Percentiles rank a stretch among this genome's conserved stretches.
These are phyloP conservation scores for Phytophthora crassamura DNA, from an alignment of 352 stramenopile species.

Conservation along the genomic window DNA sequence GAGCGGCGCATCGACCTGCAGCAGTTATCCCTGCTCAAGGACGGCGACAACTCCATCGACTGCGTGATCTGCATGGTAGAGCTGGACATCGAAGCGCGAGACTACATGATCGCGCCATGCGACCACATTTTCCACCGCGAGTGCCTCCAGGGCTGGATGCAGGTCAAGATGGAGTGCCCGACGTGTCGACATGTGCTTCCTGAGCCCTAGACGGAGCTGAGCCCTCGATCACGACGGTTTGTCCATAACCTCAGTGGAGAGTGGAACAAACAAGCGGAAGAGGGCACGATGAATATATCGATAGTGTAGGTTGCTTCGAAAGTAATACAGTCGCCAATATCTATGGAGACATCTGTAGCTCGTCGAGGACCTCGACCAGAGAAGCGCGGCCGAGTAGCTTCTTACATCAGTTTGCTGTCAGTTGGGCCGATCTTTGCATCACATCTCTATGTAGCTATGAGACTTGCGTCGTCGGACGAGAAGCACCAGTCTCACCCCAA, in stretches of 20 bases:
- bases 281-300: slow-evolving; percentile 28
- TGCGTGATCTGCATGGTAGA: slow-evolving; percentile 91
- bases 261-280: slow-evolving; percentile 31
- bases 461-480: too few species aligned
- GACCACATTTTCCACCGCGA: slow-evolving; percentile 96
- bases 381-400: too few species aligned
- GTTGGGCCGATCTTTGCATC: too few species aligned
- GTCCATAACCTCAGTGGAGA: slow-evolving; percentile 26
- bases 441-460: too few species aligned
- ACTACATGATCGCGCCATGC: slow-evolving; percentile 98
- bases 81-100: slow-evolving; percentile 73
- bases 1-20: slow-evolving; percentile 85
- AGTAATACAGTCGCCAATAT: slow-evolving; percentile 30
- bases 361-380: too few species aligned
- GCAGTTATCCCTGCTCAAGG: slow-evolving; percentile 70
- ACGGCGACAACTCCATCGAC: slow-evolving; percentile 74
- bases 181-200: slow-evolving; percentile 93
- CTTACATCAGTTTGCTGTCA: too few species aligned
- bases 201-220: slow-evolving; percentile 63
- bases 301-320: slow-evolving; percentile 32
- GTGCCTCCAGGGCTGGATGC: slow-evolving; percentile 97
- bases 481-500: too few species aligned
- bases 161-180: slow-evolving; percentile 98
- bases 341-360: too few species aligned
- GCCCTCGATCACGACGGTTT: slow-evolving; percentile 17